Evolutionary conservation across 2,329 filamentous ascomycete genomes (phyloP), one percentile per base, ranked within the genome.

Genomic region (Blastomyces gilchristii): DNA sequence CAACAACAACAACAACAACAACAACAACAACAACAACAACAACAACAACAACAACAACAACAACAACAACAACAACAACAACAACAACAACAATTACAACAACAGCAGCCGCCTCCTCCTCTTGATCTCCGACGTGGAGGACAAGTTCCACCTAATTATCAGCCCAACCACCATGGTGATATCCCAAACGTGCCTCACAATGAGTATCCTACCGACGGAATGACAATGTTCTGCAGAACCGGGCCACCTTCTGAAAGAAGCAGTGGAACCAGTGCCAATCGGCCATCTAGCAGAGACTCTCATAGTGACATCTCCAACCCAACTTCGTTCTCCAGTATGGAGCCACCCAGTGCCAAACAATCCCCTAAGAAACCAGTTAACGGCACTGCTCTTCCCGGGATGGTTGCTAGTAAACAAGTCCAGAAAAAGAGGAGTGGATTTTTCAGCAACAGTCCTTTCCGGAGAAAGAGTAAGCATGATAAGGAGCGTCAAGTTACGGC

Each of bases 151-250:
- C 77, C 77, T 4, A 79, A 80, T 64, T 79, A 79, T 63, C 75
- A 79, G 47, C 77, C 82, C 60, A 83, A 85, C 64, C 86, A 91
- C 67, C 82, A 84, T 69, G 83, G 82, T 2, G 82, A 86, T 31
- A 84, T 90, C 64, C 81, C 86, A 3, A 61, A 54, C 16, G 84
- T 96, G 2, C 91, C 93, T 16, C 91, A 97, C 70, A 95, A 97
- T 69, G 91, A 94, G 11, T 97, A 97, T 73, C 92, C 93, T 0
- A 85, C 88, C 74, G 93, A 97, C 72, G 93, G 92, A 4, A 97
- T 97, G 91, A 97, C 93, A 0, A 96, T 97, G 85, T 88, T 97
- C 66, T 97, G 93, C 76, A 86, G 91, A 64, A 87, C 89, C 49
- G 88, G 86, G 3, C 83, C 87, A 49, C 82, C 82, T 59, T 87